These are phyloP conservation scores for Fraxinus nigra DNA, from an alignment of 305 asterid species.

Conservation along the genomic window DNA sequence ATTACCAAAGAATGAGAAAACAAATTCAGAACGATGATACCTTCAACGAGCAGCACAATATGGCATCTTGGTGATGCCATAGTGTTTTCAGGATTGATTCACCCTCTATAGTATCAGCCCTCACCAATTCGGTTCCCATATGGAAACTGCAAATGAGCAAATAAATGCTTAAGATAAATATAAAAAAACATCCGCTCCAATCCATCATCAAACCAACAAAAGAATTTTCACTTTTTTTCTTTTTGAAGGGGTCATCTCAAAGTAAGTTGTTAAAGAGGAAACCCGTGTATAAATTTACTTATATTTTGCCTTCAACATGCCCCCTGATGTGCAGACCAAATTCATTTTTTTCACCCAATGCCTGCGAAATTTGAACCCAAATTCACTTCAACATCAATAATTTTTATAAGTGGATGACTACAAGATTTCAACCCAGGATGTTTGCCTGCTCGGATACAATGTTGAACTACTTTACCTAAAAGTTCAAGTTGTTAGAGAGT, in stretches of 20 bases:
- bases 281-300: not conserved
- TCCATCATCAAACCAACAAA: not conserved
- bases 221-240: not conserved
- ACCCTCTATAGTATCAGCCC: constrained; percentile 42
- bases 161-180: constrained; percentile 4
- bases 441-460: not conserved
- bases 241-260: not conserved
- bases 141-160: constrained; percentile 50
- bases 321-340: not conserved
- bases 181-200: not conserved
- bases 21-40: constrained; percentile 27
- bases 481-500: not conserved
- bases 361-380: not conserved
- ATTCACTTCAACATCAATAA: not conserved
- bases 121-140: constrained; percentile 64
- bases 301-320: not conserved
- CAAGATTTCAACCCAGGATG: not conserved
- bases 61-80: constrained; percentile 90
- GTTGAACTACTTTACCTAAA: not conserved
- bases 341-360: not conserved
- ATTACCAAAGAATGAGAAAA: not conserved
- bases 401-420: not conserved
- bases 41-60: constrained; percentile 88
- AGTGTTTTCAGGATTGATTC: constrained; percentile 69
- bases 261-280: not conserved